Base-by-base conservation (phyloP, 192 early-diverging fungal species). In the Umbelopsis sp. region DNA sequence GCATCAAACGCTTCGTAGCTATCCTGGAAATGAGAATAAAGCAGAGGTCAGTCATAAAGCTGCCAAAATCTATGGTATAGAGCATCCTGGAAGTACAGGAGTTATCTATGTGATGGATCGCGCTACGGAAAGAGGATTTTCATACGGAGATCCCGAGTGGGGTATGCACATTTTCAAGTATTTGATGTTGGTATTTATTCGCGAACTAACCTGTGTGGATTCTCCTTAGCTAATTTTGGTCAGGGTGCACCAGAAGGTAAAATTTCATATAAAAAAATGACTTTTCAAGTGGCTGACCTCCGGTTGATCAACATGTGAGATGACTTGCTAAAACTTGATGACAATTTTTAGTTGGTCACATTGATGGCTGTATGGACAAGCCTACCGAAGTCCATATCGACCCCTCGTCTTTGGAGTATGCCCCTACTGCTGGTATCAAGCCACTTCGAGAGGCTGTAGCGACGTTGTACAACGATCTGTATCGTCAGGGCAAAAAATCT, bases 91-190 rank as follows among this genome's bases (percentile, higher is more conserved):
- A 8, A 71, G 61, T 50, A 86, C 85, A 3, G 85, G 85, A 3
- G 85, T 86, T 1, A 85, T 86, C 22, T 86, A 87, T 50, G 81
- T 84, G 20, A 87, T 80, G 79, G 85, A 87, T 73, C 71, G 85
- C 23, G 85, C 85, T 11, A 70, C 73, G 10, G 61, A 68, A 18
- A 78, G 69, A 27, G 84, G 83, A 12, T 86, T 78, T 70, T 70
- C 71, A 21, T 78, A 79, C 46, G 74, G 53, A 30, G 71, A 79
- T 49, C 18, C 51, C 23, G 27, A 49, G 11, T 87, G 85, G 75
- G 71, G 84, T 78, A 67, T 52, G 30, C 23, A 22, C 11, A 52
- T 12, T 30, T 46, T 46, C 44, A 15, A 27, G 23, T 45, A 16
- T 49, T 12, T 46, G 21, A 33, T 1, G 5, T 8, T 16, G 7